Evolutionary conservation across 2,329 filamentous ascomycete genomes (phyloP).

Genomic region (Dendrostoma leiphaemia): DNA sequence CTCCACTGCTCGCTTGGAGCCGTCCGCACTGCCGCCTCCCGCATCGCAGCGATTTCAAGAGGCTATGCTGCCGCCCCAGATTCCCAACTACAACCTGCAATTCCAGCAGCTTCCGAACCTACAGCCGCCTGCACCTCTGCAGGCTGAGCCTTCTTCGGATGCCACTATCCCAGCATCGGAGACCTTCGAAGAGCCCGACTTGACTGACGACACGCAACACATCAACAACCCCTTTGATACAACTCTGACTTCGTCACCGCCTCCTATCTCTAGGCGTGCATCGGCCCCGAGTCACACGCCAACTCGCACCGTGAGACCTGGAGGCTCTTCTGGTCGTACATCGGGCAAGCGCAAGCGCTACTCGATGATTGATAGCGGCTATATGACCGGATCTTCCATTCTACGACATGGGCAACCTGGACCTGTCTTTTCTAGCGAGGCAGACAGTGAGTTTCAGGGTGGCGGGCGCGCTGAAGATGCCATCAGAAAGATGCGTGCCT

Average conservation of each 20-base stretch:
- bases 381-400: constrained; percentile 93
- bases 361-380: constrained; percentile 88
- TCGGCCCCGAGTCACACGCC: constrained; percentile 63
- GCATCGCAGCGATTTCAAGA: constrained; percentile 3
- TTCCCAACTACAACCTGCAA: constrained; percentile 14
- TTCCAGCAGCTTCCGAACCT: constrained; percentile 44
- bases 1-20: constrained; percentile 51
- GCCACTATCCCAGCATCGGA: constrained; percentile 75
- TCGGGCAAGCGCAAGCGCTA: constrained; percentile 67
- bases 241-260: constrained; percentile 52
- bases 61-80: constrained; percentile 21
- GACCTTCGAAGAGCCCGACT: constrained; percentile 35
- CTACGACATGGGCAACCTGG: constrained; percentile 56
- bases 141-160: constrained; percentile 68
- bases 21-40: constrained; percentile 39
- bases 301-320: constrained; percentile 49
- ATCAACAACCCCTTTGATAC: constrained; percentile 6
- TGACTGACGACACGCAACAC: not conserved
- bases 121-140: constrained; percentile 33
- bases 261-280: constrained; percentile 65
- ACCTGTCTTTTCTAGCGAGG: constrained; percentile 54
- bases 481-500: constrained; percentile 87
- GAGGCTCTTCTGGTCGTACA: constrained; percentile 43
- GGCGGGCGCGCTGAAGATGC: constrained; percentile 87
- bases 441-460: constrained; percentile 78